Conservation (phyloP, 23 red algal species). For the Cyanidioschyzon merolae region DNA sequence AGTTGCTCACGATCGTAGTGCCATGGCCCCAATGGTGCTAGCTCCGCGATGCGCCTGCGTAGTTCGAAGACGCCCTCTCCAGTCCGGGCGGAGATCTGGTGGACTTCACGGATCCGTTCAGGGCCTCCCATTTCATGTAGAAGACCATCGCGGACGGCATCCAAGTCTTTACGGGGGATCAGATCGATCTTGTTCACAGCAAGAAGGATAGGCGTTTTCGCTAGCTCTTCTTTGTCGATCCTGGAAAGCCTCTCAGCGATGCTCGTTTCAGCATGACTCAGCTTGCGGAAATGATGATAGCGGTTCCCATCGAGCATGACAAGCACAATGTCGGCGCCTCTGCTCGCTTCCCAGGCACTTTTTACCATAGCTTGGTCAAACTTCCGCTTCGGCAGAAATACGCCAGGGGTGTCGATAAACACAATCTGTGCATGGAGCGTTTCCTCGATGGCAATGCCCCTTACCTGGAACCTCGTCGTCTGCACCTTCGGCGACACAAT, state of each 20-base stretch:
- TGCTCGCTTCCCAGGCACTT: conserved; percentile 43
- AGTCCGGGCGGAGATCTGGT: conserved; percentile 38
- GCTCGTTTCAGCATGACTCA: not conserved
- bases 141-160: not conserved
- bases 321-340: conserved; percentile 53
- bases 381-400: conserved; percentile 50
- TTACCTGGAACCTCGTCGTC: conserved; percentile 68
- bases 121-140: not conserved
- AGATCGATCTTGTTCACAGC: conserved; percentile 74
- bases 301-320: conserved; percentile 53
- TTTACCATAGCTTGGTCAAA: conserved; percentile 85
- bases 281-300: conserved; percentile 15
- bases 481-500: conserved; percentile 95
- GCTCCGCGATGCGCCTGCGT: conserved; percentile 29
- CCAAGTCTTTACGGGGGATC: not conserved
- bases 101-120: not conserved
- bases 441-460: conserved; percentile 46
- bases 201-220: not conserved
- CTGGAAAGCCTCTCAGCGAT: conserved; percentile 18
- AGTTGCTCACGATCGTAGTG: conserved; percentile 72
- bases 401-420: conserved; percentile 84
- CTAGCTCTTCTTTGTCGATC: not conserved
- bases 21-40: conserved; percentile 65
- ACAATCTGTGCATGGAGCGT: conserved; percentile 40
- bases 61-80: conserved; percentile 36